A percentile compares a stretch with the other conserved stretches of the same genome.
phyloP scores from a whole-genome alignment of 257 asterid genomes.

The Gardenia jasminoides region DNA sequence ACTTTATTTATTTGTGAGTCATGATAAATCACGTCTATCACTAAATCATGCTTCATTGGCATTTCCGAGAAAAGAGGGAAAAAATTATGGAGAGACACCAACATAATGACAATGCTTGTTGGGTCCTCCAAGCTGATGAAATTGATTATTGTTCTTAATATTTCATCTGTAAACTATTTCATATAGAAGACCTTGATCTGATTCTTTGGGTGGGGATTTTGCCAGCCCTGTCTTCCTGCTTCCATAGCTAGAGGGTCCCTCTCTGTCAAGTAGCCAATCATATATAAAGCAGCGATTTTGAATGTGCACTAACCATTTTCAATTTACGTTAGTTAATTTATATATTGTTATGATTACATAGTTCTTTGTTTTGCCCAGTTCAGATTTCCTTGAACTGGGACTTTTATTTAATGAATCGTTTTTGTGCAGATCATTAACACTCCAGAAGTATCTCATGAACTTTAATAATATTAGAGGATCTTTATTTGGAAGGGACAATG shows the following conservation, averaged over 20 bases:
- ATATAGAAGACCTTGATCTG: neutral
- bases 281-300: slow-evolving; percentile 9
- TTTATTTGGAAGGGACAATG: slow-evolving; percentile 34
- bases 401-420: slow-evolving; percentile 48
- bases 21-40: slow-evolving; percentile 5
- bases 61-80: neutral
- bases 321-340: slow-evolving; percentile 1
- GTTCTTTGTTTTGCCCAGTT: slow-evolving; percentile 34
- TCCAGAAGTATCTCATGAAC: slow-evolving; percentile 46
- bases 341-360: neutral
- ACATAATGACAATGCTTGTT: slow-evolving; percentile 15
- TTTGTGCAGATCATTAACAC: slow-evolving; percentile 67
- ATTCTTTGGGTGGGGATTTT: slow-evolving; percentile 1
- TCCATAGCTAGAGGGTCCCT: slow-evolving; percentile 9
- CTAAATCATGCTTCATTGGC: slow-evolving; percentile 15
- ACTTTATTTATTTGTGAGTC: too few species aligned
- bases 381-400: slow-evolving; percentile 40
- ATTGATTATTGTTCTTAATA: slow-evolving; percentile 7
- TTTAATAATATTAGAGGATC: slow-evolving; percentile 36
- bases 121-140: slow-evolving; percentile 22
- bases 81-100: slow-evolving; percentile 12
- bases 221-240: slow-evolving; percentile 26
- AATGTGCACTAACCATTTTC: neutral
- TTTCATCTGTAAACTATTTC: neutral
- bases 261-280: too few species aligned